Percentiles rank a stretch among this genome's conserved stretches.
Conservation (phyloP, 306 rosid genomes). For the Leucaena leucocephala region DNA sequence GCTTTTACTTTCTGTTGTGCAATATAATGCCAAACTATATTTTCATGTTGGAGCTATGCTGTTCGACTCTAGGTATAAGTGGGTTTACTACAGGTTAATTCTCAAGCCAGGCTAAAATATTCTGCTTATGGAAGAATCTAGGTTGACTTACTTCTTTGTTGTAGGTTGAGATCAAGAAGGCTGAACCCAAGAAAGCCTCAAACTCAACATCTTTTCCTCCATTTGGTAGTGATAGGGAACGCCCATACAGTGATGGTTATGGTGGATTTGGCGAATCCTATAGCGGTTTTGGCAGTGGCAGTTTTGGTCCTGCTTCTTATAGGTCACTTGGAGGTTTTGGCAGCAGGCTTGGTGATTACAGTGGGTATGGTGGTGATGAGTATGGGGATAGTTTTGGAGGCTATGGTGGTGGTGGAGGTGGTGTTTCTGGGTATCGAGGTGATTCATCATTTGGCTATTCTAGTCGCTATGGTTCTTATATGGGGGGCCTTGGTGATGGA, state of each 20-base stretch:
- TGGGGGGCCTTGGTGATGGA: slow-evolving; percentile 60
- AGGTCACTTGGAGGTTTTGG: slow-evolving; percentile 79
- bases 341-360: slow-evolving; percentile 70
- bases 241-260: slow-evolving; percentile 81
- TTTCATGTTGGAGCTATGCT: neutral
- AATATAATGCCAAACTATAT: neutral
- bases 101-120: slow-evolving; percentile 48
- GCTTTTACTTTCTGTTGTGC: slow-evolving; percentile 7
- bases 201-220: slow-evolving; percentile 85
- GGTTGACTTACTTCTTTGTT: slow-evolving; percentile 96
- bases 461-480: slow-evolving; percentile 57
- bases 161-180: slow-evolving; percentile 99
- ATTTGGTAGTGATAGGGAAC: slow-evolving; percentile 94
- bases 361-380: slow-evolving; percentile 63
- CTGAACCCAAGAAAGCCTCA: slow-evolving; percentile 99
- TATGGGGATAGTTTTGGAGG: slow-evolving; percentile 60
- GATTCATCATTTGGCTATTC: slow-evolving; percentile 59
- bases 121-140: slow-evolving; percentile 45
- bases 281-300: slow-evolving; percentile 69
- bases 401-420: slow-evolving; percentile 43
- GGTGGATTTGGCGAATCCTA: slow-evolving; percentile 83
- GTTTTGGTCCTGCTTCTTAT: slow-evolving; percentile 82
- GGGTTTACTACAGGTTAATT: slow-evolving; percentile 50
- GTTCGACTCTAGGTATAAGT: slow-evolving; percentile 30
- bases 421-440: slow-evolving; percentile 52